A percentile compares a stretch with the other conserved stretches of the same genome.
phyloP scores from a whole-genome alignment of 1,284 basidiomycete species.

The Testicularia cyperi region DNA sequence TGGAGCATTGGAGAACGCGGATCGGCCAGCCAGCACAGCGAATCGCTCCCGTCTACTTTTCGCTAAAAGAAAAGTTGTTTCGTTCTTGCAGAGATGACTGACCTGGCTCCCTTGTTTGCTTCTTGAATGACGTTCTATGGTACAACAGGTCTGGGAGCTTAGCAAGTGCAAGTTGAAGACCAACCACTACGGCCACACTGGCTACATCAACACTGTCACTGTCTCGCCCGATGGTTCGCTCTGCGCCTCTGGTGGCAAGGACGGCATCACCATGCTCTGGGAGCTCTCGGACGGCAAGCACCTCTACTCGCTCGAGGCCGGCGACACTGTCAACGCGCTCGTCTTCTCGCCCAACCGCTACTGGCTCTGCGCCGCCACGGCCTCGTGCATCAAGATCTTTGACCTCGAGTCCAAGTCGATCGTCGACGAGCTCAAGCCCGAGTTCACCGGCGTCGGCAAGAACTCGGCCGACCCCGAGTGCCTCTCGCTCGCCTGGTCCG shows the following conservation, averaged over 20 bases:
- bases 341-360: conserved; percentile 91
- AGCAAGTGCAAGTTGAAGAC: conserved; percentile 99
- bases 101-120: background rate
- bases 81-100: background rate
- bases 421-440: conserved; percentile 89
- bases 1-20: too few relatives aligned
- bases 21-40: background rate
- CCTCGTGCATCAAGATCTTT: conserved; percentile 88
- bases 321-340: conserved; percentile 97
- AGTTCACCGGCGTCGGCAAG: conserved; percentile 66
- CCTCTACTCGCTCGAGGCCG: conserved; percentile 98
- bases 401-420: conserved; percentile 73
- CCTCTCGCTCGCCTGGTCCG: conserved; percentile 97
- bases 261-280: conserved; percentile 98
- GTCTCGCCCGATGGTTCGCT: conserved; percentile 99
- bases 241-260: conserved; percentile 98
- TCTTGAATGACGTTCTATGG: background rate
- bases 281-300: conserved; percentile 99
- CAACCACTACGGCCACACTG: conserved; percentile 99
- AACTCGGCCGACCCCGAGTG: conserved; percentile 87
- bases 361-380: conserved; percentile 99
- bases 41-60: background rate
- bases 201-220: conserved; percentile 98
- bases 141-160: conserved; percentile 91
- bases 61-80: too few relatives aligned